Evolutionary conservation across 768 basidiomycete genomes (phyloP), one percentile per base, ranked within the genome.

Genomic region (Leccinum barrowsii): DNA sequence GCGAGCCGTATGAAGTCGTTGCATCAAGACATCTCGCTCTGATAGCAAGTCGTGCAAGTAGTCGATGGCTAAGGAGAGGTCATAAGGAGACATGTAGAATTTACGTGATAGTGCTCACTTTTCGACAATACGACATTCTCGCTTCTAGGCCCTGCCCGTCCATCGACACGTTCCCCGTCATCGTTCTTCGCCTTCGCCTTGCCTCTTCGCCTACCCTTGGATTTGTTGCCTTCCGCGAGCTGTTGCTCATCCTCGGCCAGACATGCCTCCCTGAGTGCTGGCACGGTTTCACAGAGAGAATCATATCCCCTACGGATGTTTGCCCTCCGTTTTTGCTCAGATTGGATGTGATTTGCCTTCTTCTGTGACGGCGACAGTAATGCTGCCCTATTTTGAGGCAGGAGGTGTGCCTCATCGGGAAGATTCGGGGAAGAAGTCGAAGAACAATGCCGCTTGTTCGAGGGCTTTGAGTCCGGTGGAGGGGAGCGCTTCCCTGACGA

Each of bases 341-440:
- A 90, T 65, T 92, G 89, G 63, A 97, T 96, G 68, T 97, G 94
- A 66, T 95, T 95, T 42, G 89, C 89, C 69, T 94, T 92, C 71
- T 95, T 95, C 78, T 94, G 91, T 2, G 88, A 86, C 0, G 90
- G 84, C 2, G 88, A 86, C 24, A 95, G 80, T 24, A 94, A 78
- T 7, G 74, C 40, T 0, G 56, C 13, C 52, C 59, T 60, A 21
- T 59, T 63, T 5, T 63, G 61, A 49, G 63, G 59, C 13, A 44
- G 21, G 46, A 48, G 28, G 15, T 58, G 63, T 21, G 61, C n/a
- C 12, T 70, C 61, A 34, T 63, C 60, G 5, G 47, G 19, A 24
- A 52, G 26, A 28, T 35, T 54, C 47, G 57, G 59, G 37, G 63
- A 58, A 51, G 62, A 15, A 52, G 44, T 46, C 44, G 63, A 70